phyloP scores from a whole-genome alignment of 495 filamentous ascomycete genomes.

The Lasiosphaeriaceae sp. region DNA sequence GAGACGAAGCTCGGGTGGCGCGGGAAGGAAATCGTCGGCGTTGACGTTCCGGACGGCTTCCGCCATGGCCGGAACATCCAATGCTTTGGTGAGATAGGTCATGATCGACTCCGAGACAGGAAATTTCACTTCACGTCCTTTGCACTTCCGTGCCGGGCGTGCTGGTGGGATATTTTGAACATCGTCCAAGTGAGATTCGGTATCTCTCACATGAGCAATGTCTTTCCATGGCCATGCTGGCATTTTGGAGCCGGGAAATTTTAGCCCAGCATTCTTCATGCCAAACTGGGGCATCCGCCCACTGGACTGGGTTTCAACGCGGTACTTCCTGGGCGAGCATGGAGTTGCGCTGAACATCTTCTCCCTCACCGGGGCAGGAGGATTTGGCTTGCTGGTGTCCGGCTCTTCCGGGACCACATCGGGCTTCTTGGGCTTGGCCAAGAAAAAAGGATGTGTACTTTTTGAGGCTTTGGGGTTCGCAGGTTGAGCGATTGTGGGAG shows the following conservation, averaged over 20 bases:
- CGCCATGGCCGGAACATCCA: constrained; percentile 27
- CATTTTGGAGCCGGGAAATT: constrained; percentile 56
- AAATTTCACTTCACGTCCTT: constrained; percentile 44
- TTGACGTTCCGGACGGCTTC: constrained; percentile 28
- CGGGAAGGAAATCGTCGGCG: constrained; percentile 34
- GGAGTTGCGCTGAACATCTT: constrained; percentile 34
- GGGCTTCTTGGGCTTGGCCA: constrained; percentile 37
- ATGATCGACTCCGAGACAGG: constrained; percentile 42
- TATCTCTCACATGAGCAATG: constrained; percentile 56
- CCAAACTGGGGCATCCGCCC: constrained; percentile 28
- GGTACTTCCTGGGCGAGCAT: constrained; percentile 28
- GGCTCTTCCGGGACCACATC: constrained; percentile 16
- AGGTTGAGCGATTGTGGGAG: not conserved
- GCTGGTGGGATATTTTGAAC: not conserved
- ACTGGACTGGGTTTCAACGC: constrained; percentile 8
- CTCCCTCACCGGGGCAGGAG: constrained; percentile 12
- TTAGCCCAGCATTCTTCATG: constrained; percentile 35
- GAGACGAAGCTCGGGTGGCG: constrained; percentile 41
- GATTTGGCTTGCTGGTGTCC: constrained; percentile 11
- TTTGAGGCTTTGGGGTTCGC: constrained; percentile 36
- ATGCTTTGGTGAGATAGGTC: constrained; percentile 20
- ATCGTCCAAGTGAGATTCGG: constrained; percentile 9
- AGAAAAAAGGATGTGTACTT: constrained; percentile 79
- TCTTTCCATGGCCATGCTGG: constrained; percentile 69
- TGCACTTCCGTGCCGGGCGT: constrained; percentile 42